Evolutionary conservation across 139 green algal species (phyloP).

Genomic region (Pleodorina starrii): DNA sequence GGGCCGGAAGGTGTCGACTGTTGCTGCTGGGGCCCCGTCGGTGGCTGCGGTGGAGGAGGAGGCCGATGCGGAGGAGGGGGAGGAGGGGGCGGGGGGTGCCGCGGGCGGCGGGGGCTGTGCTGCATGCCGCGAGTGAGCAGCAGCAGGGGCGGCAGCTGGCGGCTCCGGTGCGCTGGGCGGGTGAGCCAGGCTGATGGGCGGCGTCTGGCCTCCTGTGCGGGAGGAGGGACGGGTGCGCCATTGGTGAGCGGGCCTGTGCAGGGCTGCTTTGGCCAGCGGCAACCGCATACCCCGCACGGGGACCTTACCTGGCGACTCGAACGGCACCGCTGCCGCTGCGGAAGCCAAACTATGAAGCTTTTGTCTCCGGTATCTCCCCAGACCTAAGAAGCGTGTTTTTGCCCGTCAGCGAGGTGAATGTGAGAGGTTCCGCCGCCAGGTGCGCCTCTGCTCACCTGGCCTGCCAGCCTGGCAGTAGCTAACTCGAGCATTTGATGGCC

Average conservation of each 20-base stretch:
- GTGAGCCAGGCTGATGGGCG: not conserved
- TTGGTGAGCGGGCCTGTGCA: not conserved
- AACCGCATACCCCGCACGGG: not conserved
- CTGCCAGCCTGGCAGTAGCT: not conserved
- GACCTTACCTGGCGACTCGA: constrained; percentile 9
- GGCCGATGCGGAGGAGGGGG: not conserved
- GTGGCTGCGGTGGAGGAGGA: too few species aligned
- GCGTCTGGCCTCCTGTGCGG: not conserved
- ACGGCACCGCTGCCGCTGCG: constrained; percentile 12
- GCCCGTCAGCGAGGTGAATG: not conserved
- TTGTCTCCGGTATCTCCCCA: constrained; percentile 17
- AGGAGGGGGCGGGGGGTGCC: not conserved
- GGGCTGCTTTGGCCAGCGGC: not conserved
- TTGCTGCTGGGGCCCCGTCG: too few species aligned
- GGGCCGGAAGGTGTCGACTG: not conserved
- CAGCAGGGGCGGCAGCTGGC: not conserved
- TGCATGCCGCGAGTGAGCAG: not conserved
- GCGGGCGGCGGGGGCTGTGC: not conserved
- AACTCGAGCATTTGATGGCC: not conserved
- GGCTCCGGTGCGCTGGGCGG: not conserved
- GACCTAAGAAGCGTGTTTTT: not conserved
- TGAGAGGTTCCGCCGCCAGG: not conserved
- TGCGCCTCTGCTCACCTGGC: not conserved
- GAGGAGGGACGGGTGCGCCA: not conserved
- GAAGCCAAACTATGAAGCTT: not conserved